A percentile compares a stretch with the other conserved stretches of the same genome.
phyloP scores from a whole-genome alignment of 129 eudicot genomes.

The Pittosporum tobira region DNA sequence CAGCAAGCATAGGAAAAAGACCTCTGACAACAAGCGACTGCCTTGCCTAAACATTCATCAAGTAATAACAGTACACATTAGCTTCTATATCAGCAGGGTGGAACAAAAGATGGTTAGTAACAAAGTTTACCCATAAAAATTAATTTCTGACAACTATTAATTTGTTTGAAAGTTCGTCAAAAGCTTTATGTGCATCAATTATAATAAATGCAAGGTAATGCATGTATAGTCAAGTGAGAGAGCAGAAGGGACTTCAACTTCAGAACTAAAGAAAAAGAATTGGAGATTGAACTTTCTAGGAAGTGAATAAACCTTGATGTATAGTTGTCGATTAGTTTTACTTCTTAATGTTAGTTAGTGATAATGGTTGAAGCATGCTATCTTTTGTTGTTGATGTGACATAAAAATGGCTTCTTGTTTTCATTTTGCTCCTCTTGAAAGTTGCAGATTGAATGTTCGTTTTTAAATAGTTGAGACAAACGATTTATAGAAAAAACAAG shows the following conservation, averaged over 20 bases:
- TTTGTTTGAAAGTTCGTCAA: background rate
- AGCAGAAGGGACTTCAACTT: background rate
- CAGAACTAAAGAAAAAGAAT: too few relatives aligned
- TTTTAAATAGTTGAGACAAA: too few relatives aligned
- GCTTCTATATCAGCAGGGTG: background rate
- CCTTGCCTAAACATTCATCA: constrained; percentile 53
- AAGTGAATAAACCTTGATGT: background rate
- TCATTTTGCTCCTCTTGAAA: too few relatives aligned
- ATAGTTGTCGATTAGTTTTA: background rate
- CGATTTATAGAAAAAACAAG: too few relatives aligned
- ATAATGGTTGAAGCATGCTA: constrained; percentile 3
- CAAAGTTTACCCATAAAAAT: background rate
- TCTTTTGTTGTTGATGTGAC: background rate
- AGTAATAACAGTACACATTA: constrained; percentile 1
- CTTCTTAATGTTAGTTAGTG: background rate
- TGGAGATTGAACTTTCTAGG: too few relatives aligned
- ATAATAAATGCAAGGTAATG: background rate
- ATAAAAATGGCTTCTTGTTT: background rate
- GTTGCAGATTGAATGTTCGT: too few relatives aligned
- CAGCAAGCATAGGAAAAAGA: constrained; percentile 92
- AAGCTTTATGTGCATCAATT: background rate
- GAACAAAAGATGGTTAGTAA: background rate
- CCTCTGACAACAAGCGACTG: constrained; percentile 73
- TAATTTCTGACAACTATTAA: background rate
- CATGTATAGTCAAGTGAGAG: background rate